Conservation (phyloP, 805 yeast genomes). For the Nakazawaea laoshanensis region DNA sequence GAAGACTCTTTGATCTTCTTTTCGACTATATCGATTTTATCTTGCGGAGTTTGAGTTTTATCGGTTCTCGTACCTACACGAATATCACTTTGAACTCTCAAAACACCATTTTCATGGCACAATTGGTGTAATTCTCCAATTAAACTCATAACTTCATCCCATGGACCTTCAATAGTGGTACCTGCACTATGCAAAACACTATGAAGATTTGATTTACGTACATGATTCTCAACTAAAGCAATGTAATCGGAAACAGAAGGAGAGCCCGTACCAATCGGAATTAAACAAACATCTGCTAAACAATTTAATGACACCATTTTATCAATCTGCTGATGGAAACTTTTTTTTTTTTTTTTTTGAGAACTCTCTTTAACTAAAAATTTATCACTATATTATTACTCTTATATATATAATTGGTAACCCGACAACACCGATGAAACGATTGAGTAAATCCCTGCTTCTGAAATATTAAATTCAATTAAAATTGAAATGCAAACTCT, state of each 20-base stretch:
- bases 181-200: conserved; percentile 86
- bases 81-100: conserved; percentile 78
- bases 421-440: no score
- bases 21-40: conserved; percentile 61
- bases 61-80: conserved; percentile 82
- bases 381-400: no score
- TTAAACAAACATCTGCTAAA: conserved; percentile 78
- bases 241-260: conserved; percentile 81
- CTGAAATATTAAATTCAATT: no score
- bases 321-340: no score
- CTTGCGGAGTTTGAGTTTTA: conserved; percentile 62
- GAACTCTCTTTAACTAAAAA: no score
- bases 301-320: conserved; percentile 55
- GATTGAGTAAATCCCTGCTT: no score
- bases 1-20: conserved; percentile 34
- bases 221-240: conserved; percentile 56
- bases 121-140: conserved; percentile 73
- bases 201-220: conserved; percentile 52
- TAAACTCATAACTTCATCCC: conserved; percentile 77
- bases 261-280: conserved; percentile 76
- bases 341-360: no score
- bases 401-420: no score
- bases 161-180: conserved; percentile 86
- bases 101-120: conserved; percentile 63
- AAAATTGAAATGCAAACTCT: no score